Percentiles rank a stretch among this genome's conserved stretches.
Evolutionary conservation across 176 grass and related monocot genomes (phyloP).

Genomic region (Cymbopogon citratus): DNA sequence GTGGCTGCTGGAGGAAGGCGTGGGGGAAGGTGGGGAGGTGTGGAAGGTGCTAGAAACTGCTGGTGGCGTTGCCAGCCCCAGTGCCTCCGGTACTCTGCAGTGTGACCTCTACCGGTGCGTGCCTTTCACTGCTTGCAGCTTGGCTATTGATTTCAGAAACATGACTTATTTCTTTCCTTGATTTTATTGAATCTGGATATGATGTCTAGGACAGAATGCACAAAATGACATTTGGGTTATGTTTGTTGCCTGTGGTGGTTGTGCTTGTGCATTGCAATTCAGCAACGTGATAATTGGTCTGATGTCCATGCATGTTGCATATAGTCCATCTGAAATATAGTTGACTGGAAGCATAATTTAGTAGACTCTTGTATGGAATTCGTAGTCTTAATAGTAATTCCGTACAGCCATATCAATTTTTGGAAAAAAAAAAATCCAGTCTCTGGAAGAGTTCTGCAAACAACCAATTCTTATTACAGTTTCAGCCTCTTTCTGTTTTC

Average conservation of each 20-base stretch:
- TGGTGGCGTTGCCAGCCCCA: conserved; percentile 77
- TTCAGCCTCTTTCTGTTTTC: too few relatives aligned
- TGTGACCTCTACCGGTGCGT: conserved; percentile 84
- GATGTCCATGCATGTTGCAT: neutral
- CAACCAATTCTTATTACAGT: too few relatives aligned
- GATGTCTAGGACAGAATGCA: neutral
- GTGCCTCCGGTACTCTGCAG: conserved; percentile 68
- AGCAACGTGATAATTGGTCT: neutral
- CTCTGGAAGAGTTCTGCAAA: too few relatives aligned
- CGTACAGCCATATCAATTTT: neutral
- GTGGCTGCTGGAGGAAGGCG: conserved; percentile 41
- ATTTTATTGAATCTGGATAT: neutral
- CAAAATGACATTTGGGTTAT: neutral
- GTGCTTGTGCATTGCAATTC: neutral
- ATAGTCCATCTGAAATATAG: neutral
- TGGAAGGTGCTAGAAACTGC: conserved; percentile 94
- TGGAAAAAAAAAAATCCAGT: too few relatives aligned
- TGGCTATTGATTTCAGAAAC: neutral
- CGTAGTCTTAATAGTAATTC: neutral
- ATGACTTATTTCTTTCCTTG: neutral
- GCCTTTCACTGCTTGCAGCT: neutral
- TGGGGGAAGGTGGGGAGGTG: conserved; percentile 15
- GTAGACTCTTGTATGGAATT: neutral
- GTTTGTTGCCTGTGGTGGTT: neutral
- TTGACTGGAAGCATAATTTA: neutral